Evolutionary conservation across 371 early-diverging fungal genomes (phyloP).

Genomic region (Encephalitozoon intestinalis): DNA sequence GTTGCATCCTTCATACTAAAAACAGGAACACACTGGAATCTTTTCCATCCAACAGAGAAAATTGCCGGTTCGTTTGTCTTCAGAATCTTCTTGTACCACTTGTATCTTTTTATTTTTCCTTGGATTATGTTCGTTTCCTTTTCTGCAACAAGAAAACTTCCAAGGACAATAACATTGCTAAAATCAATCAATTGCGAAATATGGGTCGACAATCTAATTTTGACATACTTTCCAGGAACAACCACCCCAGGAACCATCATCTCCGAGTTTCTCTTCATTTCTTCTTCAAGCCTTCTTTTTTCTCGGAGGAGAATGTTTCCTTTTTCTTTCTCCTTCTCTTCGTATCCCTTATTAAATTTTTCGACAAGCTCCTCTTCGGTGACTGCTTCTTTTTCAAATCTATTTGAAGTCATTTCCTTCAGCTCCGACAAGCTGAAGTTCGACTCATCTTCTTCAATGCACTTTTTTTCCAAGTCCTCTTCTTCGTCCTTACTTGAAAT

Average conservation of each 20-base stretch:
- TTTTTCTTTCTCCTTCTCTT: constrained; percentile 40
- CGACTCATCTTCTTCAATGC: neutral
- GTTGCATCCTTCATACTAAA: constrained; percentile 72
- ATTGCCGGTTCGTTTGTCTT: constrained; percentile 92
- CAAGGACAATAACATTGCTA: constrained; percentile 33
- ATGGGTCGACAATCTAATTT: constrained; percentile 26
- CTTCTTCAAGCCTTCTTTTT: constrained; percentile 17
- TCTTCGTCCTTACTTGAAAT: neutral
- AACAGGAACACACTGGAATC: constrained; percentile 86
- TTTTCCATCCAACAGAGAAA: constrained; percentile 91
- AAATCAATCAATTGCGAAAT: constrained; percentile 14
- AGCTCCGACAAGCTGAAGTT: constrained; percentile 8
- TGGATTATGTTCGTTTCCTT: constrained; percentile 39
- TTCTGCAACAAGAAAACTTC: constrained; percentile 37
- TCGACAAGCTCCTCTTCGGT: constrained; percentile 51
- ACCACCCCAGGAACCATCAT: constrained; percentile 31
- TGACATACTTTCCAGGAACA: constrained; percentile 54
- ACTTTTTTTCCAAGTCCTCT: neutral
- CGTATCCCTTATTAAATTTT: constrained; percentile 50
- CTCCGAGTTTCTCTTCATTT: constrained; percentile 24
- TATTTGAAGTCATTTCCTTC: constrained; percentile 19
- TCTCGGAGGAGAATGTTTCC: constrained; percentile 12
- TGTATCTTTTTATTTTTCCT: constrained; percentile 75
- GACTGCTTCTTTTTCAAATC: constrained; percentile 36
- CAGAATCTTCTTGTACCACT: constrained; percentile 85